These are phyloP conservation scores for Ganoderma lingzhi DNA, from an alignment of 1,284 basidiomycete species.

Conservation along the genomic window DNA sequence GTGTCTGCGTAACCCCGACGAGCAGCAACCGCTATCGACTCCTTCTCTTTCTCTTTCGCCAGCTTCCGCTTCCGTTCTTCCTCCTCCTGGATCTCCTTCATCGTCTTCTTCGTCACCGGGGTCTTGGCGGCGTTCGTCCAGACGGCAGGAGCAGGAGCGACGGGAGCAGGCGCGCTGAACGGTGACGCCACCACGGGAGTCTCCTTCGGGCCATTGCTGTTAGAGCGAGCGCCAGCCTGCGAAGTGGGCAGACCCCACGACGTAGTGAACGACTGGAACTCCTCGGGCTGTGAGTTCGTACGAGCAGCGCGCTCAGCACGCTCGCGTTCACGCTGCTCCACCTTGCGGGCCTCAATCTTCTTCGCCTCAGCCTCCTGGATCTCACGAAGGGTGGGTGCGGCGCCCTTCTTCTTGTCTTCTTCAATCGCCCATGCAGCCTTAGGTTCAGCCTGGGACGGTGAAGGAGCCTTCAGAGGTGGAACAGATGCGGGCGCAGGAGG, in stretches of 20 bases:
- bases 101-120: constrained; percentile 77
- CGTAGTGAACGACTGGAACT: constrained; percentile 66
- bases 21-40: constrained; percentile 57
- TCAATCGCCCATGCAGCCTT: constrained; percentile 73
- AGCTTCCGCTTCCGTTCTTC: constrained; percentile 94
- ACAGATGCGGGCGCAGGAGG: constrained; percentile 6
- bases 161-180: constrained; percentile 44
- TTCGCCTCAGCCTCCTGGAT: constrained; percentile 96
- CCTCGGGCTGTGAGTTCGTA: constrained; percentile 54
- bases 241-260: constrained; percentile 85
- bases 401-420: constrained; percentile 62
- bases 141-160: constrained; percentile 53
- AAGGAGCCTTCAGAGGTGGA: constrained; percentile 33
- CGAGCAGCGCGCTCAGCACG: constrained; percentile 66
- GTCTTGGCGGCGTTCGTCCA: constrained; percentile 72
- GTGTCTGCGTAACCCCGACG: constrained; percentile 85
- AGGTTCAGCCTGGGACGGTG: constrained; percentile 42
- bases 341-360: constrained; percentile 79
- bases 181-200: constrained; percentile 41
- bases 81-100: constrained; percentile 98
- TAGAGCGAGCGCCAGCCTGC: constrained; percentile 64
- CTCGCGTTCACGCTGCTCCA: constrained; percentile 71
- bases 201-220: constrained; percentile 54
- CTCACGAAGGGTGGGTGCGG: constrained; percentile 82
- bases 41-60: constrained; percentile 70